Evolutionary conservation across 495 filamentous ascomycete genomes (phyloP).

Genomic region (Immersiella caudata): DNA sequence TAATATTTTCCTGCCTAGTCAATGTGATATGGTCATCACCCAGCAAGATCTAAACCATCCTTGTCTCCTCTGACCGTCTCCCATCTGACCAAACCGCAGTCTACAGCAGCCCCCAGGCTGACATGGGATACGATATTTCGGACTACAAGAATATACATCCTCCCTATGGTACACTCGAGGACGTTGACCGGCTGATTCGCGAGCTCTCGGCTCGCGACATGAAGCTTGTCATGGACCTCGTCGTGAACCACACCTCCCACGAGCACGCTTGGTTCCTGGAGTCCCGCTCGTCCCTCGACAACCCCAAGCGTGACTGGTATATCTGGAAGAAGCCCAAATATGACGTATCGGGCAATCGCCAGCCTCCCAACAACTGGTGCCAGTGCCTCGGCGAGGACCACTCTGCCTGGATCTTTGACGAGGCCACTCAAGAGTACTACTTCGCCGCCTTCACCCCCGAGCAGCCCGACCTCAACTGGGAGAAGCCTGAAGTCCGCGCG

Average conservation of each 20-base stretch:
- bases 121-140: conserved; percentile 27
- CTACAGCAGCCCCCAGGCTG: background rate
- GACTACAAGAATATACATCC: conserved; percentile 66
- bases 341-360: conserved; percentile 55
- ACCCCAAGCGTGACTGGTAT: conserved; percentile 66
- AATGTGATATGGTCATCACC: background rate
- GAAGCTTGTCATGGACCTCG: conserved; percentile 70
- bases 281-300: conserved; percentile 57
- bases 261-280: conserved; percentile 71
- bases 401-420: conserved; percentile 61
- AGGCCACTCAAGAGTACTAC: conserved; percentile 64
- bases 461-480: conserved; percentile 74
- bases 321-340: conserved; percentile 63
- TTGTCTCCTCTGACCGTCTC: background rate
- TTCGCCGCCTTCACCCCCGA: conserved; percentile 64
- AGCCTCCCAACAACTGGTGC: conserved; percentile 70
- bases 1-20: background rate
- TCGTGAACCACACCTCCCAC: conserved; percentile 72
- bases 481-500: conserved; percentile 57
- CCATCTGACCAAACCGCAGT: background rate
- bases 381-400: background rate
- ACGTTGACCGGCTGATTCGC: conserved; percentile 64
- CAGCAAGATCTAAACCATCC: no score
- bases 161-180: conserved; percentile 64
- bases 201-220: conserved; percentile 60